These are phyloP conservation scores for Corchorus capsularis DNA, from an alignment of 345 rosid genomes.

Conservation along the genomic window DNA sequence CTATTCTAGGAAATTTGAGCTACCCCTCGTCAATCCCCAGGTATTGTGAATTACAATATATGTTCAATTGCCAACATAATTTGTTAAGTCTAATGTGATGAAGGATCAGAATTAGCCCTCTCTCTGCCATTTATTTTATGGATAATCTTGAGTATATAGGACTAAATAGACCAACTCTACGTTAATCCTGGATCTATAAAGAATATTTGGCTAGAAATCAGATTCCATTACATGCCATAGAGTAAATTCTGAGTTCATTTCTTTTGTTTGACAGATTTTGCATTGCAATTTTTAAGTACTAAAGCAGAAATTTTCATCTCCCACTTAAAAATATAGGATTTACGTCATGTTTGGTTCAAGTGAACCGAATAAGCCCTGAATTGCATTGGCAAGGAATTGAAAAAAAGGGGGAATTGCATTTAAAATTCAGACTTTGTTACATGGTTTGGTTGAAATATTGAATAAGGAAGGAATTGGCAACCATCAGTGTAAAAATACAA, in stretches of 20 bases:
- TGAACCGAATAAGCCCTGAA: no score
- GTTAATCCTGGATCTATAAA: neutral
- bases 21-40: neutral
- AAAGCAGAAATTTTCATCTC: neutral
- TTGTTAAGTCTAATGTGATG: neutral
- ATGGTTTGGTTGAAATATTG: no score
- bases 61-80: conserved; percentile 3
- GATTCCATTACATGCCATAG: neutral
- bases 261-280: neutral
- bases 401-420: no score
- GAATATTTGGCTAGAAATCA: neutral
- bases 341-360: no score
- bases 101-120: neutral
- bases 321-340: neutral
- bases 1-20: neutral
- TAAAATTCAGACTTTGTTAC: no score
- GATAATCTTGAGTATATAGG: no score
- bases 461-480: no score
- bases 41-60: conserved; percentile 8
- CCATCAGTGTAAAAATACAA: no score
- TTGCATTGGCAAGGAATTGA: no score
- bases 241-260: neutral
- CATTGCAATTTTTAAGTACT: neutral
- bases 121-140: neutral
- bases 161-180: neutral